Conservation (phyloP, 768 basidiomycete genomes). For the Suillus americanus region DNA sequence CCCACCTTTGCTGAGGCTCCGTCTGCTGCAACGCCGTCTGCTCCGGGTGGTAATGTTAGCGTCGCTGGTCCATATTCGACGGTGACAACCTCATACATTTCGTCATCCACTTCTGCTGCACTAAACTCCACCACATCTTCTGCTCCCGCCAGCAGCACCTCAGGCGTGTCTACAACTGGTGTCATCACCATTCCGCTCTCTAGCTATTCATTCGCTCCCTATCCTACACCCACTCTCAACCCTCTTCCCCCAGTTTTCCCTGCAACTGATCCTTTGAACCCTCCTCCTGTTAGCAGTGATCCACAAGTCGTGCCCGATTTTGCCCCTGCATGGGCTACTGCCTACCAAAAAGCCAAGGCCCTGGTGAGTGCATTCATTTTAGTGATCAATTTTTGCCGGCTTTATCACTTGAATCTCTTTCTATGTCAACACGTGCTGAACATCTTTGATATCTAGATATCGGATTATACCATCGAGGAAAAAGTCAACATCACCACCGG, state of each 20-base stretch:
- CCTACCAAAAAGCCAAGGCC: slow-evolving; percentile 52
- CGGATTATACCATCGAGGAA: slow-evolving; percentile 32
- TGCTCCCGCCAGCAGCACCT: slow-evolving; percentile 1
- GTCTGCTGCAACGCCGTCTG: background rate
- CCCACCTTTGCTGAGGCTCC: background rate
- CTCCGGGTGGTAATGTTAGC: background rate
- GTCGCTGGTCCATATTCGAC: background rate
- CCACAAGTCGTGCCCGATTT: slow-evolving; percentile 39
- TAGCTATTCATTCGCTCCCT: slow-evolving; percentile 47
- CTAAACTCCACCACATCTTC: background rate
- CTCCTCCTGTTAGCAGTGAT: slow-evolving; percentile 46
- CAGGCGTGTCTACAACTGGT: slow-evolving; percentile 18
- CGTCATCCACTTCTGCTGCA: background rate
- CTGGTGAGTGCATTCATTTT: slow-evolving; percentile 35
- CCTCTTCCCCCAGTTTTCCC: slow-evolving; percentile 51
- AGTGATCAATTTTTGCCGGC: background rate
- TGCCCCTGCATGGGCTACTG: slow-evolving; percentile 45
- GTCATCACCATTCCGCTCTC: slow-evolving; percentile 35
- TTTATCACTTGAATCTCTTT: background rate
- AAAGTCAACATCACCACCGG: slow-evolving; percentile 28
- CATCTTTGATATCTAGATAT: slow-evolving; percentile 27
- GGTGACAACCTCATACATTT: background rate
- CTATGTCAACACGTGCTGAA: slow-evolving; percentile 1
- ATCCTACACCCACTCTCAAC: slow-evolving; percentile 53
- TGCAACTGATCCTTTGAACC: slow-evolving; percentile 48